These are phyloP conservation scores for Euphrasia confusa DNA, from an alignment of 257 asterid genomes.

Conservation along the genomic window DNA sequence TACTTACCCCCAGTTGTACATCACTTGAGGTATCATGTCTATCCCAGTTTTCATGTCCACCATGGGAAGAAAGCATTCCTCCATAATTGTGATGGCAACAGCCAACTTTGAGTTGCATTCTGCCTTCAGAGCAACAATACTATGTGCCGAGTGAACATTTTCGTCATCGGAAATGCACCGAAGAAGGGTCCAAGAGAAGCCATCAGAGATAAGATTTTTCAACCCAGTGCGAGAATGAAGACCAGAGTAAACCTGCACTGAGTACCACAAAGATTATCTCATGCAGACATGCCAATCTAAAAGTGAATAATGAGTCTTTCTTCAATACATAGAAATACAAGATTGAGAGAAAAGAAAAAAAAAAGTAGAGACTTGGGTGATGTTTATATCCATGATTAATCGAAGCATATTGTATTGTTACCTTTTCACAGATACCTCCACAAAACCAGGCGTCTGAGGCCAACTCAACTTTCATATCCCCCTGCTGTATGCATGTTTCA, in stretches of 20 bases:
- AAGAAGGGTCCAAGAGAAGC: conserved; percentile 76
- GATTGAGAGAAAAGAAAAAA: neutral
- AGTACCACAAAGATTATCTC: conserved; percentile 10
- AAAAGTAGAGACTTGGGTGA: neutral
- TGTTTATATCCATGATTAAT: conserved; percentile 1
- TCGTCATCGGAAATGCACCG: conserved; percentile 81
- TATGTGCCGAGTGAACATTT: conserved; percentile 56
- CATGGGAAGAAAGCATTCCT: conserved; percentile 98
- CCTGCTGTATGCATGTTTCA: conserved; percentile 52
- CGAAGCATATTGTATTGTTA: conserved; percentile 25
- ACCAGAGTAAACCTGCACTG: conserved; percentile 64
- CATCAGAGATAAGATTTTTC: conserved; percentile 55
- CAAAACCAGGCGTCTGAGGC: conserved; percentile 81
- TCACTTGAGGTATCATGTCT: conserved; percentile 96
- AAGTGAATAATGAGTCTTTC: conserved; percentile 15
- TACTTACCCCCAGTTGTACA: conserved; percentile 94
- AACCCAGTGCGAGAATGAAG: conserved; percentile 71
- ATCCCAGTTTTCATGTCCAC: conserved; percentile 91
- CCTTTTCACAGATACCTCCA: conserved; percentile 77
- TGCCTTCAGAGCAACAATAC: conserved; percentile 63
- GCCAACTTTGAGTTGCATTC: conserved; percentile 97
- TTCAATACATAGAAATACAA: conserved; percentile 19
- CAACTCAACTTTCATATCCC: conserved; percentile 36
- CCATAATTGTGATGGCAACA: conserved; percentile 92
- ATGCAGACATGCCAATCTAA: conserved; percentile 1